Percentiles rank a stretch among this genome's conserved stretches.
Conservation (phyloP, 1,284 basidiomycete species). For the Naganishia liquefaciens region DNA sequence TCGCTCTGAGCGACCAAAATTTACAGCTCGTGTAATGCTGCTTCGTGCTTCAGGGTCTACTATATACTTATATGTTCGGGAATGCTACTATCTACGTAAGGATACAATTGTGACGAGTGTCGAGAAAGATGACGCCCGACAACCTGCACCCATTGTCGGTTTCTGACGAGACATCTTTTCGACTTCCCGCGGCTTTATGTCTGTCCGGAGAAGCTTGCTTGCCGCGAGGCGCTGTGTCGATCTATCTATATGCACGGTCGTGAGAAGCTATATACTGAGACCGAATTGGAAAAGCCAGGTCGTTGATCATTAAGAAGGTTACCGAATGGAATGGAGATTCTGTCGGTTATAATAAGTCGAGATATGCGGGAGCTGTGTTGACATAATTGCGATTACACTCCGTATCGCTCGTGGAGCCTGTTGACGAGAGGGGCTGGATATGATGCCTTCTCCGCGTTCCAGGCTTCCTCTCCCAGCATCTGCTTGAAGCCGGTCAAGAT, state of each 20-base stretch:
- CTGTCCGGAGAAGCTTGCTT: neutral
- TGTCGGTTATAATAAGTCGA: neutral
- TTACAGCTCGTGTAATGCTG: no score
- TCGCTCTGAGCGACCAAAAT: no score
- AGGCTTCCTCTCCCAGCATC: conserved; percentile 46
- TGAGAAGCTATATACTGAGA: conserved; percentile 21
- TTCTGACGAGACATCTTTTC: neutral
- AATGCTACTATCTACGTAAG: conserved; percentile 28
- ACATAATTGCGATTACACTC: conserved; percentile 39
- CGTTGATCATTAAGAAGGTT: conserved; percentile 11
- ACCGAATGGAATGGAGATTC: neutral
- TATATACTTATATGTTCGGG: conserved; percentile 10
- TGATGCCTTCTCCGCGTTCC: conserved; percentile 43
- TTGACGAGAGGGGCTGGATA: conserved; percentile 51
- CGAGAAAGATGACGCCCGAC: conserved; percentile 7
- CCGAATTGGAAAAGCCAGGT: conserved; percentile 7
- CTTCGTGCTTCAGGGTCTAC: neutral
- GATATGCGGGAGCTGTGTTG: conserved; percentile 12
- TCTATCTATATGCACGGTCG: conserved; percentile 25
- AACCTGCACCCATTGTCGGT: neutral
- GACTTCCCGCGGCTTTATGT: neutral
- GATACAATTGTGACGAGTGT: conserved; percentile 15
- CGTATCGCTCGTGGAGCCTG: conserved; percentile 51
- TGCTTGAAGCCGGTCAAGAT: conserved; percentile 52
- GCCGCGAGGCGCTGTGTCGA: neutral